Conservation (phyloP, 176 grass and related monocot species). For the Paspalum vaginatum region DNA sequence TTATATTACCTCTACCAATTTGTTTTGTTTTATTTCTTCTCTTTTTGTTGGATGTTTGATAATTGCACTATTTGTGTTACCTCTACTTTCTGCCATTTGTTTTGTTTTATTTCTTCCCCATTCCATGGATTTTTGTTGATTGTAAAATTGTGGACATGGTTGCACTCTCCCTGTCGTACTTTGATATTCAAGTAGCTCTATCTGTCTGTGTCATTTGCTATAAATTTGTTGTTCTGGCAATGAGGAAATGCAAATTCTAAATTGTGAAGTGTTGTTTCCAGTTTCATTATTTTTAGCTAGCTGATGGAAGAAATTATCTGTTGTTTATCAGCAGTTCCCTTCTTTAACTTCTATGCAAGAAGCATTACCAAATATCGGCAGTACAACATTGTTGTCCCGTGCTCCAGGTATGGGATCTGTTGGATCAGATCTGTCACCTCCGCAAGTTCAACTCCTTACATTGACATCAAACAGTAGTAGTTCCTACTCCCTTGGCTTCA, state of each 20-base stretch:
- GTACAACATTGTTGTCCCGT: slow-evolving; percentile 10
- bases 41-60: too few relatives aligned
- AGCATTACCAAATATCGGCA: slow-evolving; percentile 56
- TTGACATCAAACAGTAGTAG: slow-evolving; percentile 42
- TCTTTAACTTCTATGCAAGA: slow-evolving; percentile 63
- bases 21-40: too few relatives aligned
- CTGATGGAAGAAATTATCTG: neutral
- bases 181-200: neutral
- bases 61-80: too few relatives aligned
- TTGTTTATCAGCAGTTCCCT: slow-evolving; percentile 47
- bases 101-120: neutral
- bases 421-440: slow-evolving; percentile 36
- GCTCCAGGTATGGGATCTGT: slow-evolving; percentile 38
- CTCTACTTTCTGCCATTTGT: neutral
- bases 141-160: neutral
- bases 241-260: neutral
- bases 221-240: neutral
- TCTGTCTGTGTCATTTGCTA: neutral
- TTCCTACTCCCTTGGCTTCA: slow-evolving; percentile 22
- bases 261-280: neutral
- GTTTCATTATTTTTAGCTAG: neutral
- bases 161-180: neutral
- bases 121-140: neutral
- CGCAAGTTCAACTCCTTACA: slow-evolving; percentile 30
- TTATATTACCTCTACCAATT: too few relatives aligned